Conservation (phyloP, 1,139 yeast species). For the Suhomyces ambrosiae region DNA sequence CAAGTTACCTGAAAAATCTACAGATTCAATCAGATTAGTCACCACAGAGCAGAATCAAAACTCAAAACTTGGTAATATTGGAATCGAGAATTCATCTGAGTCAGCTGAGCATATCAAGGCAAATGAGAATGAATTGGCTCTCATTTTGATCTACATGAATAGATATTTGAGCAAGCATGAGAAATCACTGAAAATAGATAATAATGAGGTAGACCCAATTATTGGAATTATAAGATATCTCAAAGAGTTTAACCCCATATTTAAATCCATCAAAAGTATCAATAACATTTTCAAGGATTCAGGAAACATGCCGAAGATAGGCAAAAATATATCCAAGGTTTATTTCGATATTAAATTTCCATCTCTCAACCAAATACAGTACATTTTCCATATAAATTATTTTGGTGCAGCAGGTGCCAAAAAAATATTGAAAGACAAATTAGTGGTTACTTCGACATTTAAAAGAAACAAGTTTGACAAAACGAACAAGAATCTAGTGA, state of each 20-base stretch:
- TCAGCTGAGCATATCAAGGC: neutral
- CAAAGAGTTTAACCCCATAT: constrained; percentile 34
- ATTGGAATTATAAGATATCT: constrained; percentile 37
- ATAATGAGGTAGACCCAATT: constrained; percentile 18
- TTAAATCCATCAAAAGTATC: constrained; percentile 27
- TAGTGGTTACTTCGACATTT: constrained; percentile 34
- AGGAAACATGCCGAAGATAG: constrained; percentile 15
- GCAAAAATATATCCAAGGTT: constrained; percentile 36
- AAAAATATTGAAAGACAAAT: constrained; percentile 40
- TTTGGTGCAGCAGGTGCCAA: constrained; percentile 29
- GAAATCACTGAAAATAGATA: neutral
- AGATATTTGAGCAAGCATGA: constrained; percentile 21
- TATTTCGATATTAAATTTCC: constrained; percentile 37
- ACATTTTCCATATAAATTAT: constrained; percentile 36
- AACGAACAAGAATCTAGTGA: constrained; percentile 23
- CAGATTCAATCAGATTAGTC: constrained; percentile 20
- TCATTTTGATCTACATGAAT: constrained; percentile 31
- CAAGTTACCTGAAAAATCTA: constrained; percentile 26
- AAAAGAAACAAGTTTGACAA: constrained; percentile 37
- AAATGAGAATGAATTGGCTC: constrained; percentile 16
- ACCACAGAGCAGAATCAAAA: constrained; percentile 11
- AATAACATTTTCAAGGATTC: constrained; percentile 15
- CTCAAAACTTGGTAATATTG: no score
- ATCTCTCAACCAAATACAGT: constrained; percentile 37
- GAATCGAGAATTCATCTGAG: no score